A percentile compares a stretch with the other conserved stretches of the same genome.
phyloP scores from a whole-genome alignment of 78 protist genomes.

The Cavenderia fasciculata region DNA sequence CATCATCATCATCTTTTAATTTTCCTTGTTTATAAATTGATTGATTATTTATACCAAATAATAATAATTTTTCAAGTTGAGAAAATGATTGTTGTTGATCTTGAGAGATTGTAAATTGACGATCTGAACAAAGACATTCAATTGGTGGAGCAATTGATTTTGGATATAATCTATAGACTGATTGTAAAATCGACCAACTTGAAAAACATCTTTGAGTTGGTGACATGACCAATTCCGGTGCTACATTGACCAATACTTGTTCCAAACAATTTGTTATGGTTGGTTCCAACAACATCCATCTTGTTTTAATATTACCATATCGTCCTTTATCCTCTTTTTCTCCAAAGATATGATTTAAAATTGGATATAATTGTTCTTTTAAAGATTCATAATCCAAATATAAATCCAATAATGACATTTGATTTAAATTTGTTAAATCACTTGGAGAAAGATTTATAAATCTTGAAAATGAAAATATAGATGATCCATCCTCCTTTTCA shows the following conservation, averaged over 20 bases:
- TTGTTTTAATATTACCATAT: too few relatives aligned
- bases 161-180: slow-evolving; percentile 28
- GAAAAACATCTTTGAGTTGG: slow-evolving; percentile 1
- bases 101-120: neutral
- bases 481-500: neutral
- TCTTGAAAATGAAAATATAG: slow-evolving; percentile 25
- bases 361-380: slow-evolving; percentile 9
- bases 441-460: slow-evolving; percentile 62
- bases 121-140: slow-evolving; percentile 37
- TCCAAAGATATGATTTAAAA: neutral
- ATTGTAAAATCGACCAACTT: slow-evolving; percentile 5
- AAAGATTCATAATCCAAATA: neutral
- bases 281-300: slow-evolving; percentile 46
- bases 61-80: neutral
- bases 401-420: neutral
- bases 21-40: too few relatives aligned
- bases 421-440: neutral
- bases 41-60: slow-evolving; percentile 3
- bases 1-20: too few relatives aligned
- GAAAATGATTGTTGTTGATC: neutral
- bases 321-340: too few relatives aligned
- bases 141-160: slow-evolving; percentile 35
- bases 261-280: neutral
- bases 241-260: neutral
- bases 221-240: neutral